A percentile compares a stretch with the other conserved stretches of the same genome.
Conservation (phyloP, 495 filamentous ascomycete genomes). For the Penicillium cosmopolitanum region DNA sequence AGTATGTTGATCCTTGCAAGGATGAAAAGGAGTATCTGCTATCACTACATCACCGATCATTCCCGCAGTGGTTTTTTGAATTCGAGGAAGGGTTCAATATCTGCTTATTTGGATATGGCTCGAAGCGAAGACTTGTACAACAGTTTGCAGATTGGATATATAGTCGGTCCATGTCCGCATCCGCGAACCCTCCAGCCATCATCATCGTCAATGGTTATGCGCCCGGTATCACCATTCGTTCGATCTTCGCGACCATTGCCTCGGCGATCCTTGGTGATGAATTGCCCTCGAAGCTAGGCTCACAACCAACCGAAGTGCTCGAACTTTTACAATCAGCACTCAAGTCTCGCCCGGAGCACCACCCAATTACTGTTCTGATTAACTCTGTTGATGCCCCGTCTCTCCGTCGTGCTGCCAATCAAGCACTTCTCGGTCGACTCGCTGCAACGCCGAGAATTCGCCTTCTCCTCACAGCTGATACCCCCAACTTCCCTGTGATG, state of each 20-base stretch:
- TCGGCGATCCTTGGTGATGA: constrained; percentile 63
- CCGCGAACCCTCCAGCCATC: constrained; percentile 56
- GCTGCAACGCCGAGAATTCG: constrained; percentile 73
- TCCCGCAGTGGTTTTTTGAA: constrained; percentile 93
- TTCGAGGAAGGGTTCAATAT: constrained; percentile 86
- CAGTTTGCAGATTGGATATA: constrained; percentile 78
- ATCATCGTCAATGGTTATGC: constrained; percentile 90
- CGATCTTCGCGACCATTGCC: constrained; percentile 75
- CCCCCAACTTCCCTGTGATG: constrained; percentile 81
- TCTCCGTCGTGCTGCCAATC: constrained; percentile 70
- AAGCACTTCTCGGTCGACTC: constrained; percentile 74
- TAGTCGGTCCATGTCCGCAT: constrained; percentile 30
- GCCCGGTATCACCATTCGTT: constrained; percentile 71
- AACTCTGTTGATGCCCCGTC: constrained; percentile 83
- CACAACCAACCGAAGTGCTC: constrained; percentile 67
- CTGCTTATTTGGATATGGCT: constrained; percentile 91
- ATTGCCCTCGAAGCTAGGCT: constrained; percentile 57
- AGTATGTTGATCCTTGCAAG: constrained; percentile 71
- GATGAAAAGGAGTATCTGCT: constrained; percentile 72
- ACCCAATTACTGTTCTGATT: constrained; percentile 70
- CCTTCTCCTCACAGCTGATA: constrained; percentile 81
- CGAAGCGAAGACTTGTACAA: constrained; percentile 76
- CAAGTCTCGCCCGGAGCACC: constrained; percentile 40
- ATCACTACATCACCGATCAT: constrained; percentile 76
- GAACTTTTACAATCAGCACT: constrained; percentile 65